Base-by-base conservation (phyloP, 2,329 filamentous ascomycete species). In the Claviceps sp. region DNA sequence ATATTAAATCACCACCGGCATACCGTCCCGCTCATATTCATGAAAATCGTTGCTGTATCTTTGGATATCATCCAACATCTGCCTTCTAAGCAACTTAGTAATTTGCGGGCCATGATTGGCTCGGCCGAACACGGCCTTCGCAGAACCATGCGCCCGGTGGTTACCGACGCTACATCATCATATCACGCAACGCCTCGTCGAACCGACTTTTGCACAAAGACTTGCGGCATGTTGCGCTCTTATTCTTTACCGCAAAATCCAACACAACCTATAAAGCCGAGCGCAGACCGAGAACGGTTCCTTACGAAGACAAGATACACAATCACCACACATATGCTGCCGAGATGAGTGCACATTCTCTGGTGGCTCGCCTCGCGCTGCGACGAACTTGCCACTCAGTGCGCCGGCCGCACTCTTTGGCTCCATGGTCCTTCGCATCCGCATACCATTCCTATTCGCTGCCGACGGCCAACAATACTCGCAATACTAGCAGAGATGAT, bases 371-470 rank as follows among this genome's bases (percentile, higher is more conserved):
- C 57, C 61, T 67, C 56, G 68, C 69, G 58, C 59, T 67, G 57
- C 70, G 70, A 55, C 66, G 66, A 46, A 64, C 67, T 51, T 65
- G 69, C 58, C 69, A 64, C 55, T 55, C 68, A 16, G 52, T 67
- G 55, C 71, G 72, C 54, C 71, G 70, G 49, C 71, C 44, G 16
- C 6, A 30, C 16, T 24, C 72, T 60, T 71, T 70, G 53, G 63
- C 65, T 1, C 59, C 65, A n/a, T 55, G 59, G 57, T 55, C 60
- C 37, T 58, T 58, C 50, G 60, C 62, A 47, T 52, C 62, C 38
- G 65, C 72, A 51, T 79, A 77, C 63, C 76, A 79, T 56, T 70
- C 75, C 49, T 78, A 79, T 57, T 66, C 73, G 16, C 67, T 79
- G 37, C 72, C 73, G 3, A 70, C 67, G 46, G 63, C 68, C 5